These are phyloP conservation scores for Trametes villosa DNA, from an alignment of 768 basidiomycete genomes.

Conservation along the genomic window DNA sequence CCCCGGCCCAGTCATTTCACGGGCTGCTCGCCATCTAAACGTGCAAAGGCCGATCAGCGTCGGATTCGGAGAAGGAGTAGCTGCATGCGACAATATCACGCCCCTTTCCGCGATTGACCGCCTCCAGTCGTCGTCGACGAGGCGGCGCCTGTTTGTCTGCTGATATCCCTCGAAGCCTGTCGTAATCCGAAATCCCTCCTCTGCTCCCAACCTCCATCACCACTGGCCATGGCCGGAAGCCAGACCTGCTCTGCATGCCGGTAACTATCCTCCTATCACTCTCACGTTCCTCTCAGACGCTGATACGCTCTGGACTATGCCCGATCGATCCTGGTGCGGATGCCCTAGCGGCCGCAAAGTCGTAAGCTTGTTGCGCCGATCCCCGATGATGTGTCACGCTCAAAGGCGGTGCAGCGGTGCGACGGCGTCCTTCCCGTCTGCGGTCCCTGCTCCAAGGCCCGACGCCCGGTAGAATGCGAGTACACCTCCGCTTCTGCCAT, in stretches of 20 bases:
- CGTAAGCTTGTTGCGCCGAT: conserved; percentile 14
- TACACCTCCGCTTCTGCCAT: conserved; percentile 18
- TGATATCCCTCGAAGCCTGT: background rate
- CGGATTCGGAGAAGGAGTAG: too few species aligned
- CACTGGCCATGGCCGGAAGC: conserved; percentile 18
- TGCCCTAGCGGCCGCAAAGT: conserved; percentile 26
- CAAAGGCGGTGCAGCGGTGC: conserved; percentile 27
- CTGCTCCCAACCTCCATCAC: background rate
- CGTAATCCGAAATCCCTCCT: background rate
- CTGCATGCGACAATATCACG: too few species aligned
- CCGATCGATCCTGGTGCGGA: background rate
- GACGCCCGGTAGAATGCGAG: conserved; percentile 26
- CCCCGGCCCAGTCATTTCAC: too few species aligned
- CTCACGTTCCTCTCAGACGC: background rate
- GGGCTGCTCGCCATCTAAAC: too few species aligned
- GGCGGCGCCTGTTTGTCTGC: too few species aligned
- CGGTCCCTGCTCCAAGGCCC: conserved; percentile 32
- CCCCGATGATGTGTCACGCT: background rate
- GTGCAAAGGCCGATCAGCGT: too few species aligned
- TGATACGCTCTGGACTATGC: background rate
- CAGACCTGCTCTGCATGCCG: conserved; percentile 33
- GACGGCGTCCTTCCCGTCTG: conserved; percentile 29
- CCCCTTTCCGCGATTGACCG: too few species aligned
- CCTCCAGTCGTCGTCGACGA: too few species aligned
- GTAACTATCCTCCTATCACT: conserved; percentile 4